Base-by-base conservation (phyloP, 140 eudicot genomes). In the Stevia rebaudiana region DNA sequence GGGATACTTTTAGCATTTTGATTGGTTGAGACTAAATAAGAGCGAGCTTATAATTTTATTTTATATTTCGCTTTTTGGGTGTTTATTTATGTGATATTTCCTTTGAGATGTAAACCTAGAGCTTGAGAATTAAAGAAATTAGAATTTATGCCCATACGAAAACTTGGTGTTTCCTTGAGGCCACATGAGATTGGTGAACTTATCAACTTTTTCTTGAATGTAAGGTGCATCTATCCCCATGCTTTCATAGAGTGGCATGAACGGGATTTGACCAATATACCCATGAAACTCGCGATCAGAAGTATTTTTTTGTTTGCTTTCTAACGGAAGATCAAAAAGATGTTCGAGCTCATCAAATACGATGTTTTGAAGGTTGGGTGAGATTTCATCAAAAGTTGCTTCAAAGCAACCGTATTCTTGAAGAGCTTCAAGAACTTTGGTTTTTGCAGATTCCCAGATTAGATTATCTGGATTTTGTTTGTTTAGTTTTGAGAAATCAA, bases 121-220 rank as follows among this genome's bases (percentile, higher is more conserved):
- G n/a, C n/a, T n/a, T n/a, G n/a, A n/a, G n/a, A n/a, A n/a, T n/a
- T n/a, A n/a, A n/a, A n/a, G n/a, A n/a, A n/a, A n/a, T n/a, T n/a
- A n/a, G n/a, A n/a, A n/a, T n/a, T n/a, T n/a, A n/a, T n/a, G n/a
- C n/a, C n/a, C 65, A 19, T 70, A 83, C 89, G 80, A 64, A 31
- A 83, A 83, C 51, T 50, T 53, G 1, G 89, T 72, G 59, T 85
- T 82, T 23, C 84, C 94, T 40, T 77, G 21, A 6, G 88, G 86
- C 94, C 88, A 80, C 84, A 85, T 78, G 72, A 78, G 56, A 19
- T 30, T 57, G 19, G 82, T 67, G 78, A 84, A 84, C 51, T 12
- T 50, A 0, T 78, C 78, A 62, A 84, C 79, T 15, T 80, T 82
- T 40, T 78, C 71, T 37, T 1, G 39, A 21, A 76, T 50, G 40